Percentiles rank a stretch among this genome's conserved stretches.
phyloP scores from a whole-genome alignment of 2,329 filamentous ascomycete species.

The Geosmithia putterillii region DNA sequence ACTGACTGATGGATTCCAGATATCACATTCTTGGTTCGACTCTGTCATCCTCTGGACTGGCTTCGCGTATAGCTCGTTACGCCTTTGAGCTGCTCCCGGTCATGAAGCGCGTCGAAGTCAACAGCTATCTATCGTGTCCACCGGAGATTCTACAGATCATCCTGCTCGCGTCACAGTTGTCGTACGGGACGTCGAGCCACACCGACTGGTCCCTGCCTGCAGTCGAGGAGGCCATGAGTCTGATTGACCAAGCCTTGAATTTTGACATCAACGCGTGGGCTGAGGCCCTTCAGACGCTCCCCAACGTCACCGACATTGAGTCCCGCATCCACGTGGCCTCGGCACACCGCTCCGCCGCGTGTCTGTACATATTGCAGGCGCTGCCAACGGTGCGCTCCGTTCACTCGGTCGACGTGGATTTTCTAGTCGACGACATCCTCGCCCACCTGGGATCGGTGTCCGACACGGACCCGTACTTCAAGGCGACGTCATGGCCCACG shows the following conservation, averaged over 20 bases:
- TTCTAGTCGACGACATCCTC: constrained; percentile 37
- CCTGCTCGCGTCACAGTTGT: constrained; percentile 29
- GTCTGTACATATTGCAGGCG: constrained; percentile 32
- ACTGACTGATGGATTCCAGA: constrained; percentile 12
- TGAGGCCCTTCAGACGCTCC: constrained; percentile 17
- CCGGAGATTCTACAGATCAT: constrained; percentile 31
- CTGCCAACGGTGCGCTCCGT: constrained; percentile 23
- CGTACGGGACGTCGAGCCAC: constrained; percentile 18
- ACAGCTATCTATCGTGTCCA: constrained; percentile 28
- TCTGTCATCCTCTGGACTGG: constrained; percentile 20
- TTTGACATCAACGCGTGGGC: constrained; percentile 32
- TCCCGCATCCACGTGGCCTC: constrained; percentile 29
- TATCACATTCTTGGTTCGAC: constrained; percentile 28
- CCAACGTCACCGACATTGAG: constrained; percentile 24
- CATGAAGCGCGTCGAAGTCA: constrained; percentile 27
- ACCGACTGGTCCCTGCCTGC: constrained; percentile 16
- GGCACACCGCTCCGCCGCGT: constrained; percentile 33
- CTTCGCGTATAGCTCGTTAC: constrained; percentile 24
- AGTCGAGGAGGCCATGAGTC: constrained; percentile 22
- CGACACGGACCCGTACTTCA: constrained; percentile 38
- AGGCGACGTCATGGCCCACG: constrained; percentile 46
- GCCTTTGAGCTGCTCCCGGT: constrained; percentile 24
- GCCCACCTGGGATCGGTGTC: constrained; percentile 35
- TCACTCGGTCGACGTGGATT: constrained; percentile 24
- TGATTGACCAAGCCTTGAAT: constrained; percentile 26